Base-by-base conservation (phyloP, 139 green algal species). In the Coelastrella sp. region DNA sequence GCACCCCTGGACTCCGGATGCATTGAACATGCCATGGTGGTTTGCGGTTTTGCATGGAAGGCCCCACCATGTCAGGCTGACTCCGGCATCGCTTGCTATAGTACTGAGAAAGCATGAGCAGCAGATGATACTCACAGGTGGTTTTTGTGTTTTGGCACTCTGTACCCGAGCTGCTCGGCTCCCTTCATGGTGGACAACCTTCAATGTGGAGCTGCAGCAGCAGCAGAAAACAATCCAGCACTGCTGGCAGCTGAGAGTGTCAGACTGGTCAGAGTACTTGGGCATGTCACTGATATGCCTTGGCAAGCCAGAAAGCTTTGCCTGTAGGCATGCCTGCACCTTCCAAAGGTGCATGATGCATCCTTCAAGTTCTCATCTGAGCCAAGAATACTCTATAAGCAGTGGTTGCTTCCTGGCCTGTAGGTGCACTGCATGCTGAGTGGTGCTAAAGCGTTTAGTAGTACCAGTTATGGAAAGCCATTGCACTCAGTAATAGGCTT, bases 101-200 rank as follows among this genome's bases (percentile, higher is more conserved):
- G 35, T 5, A 49, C 35, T 49, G 35, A 49, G 35, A 49, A 49
- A 49, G 35, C 35, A 49, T 49, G 35, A 49, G 35, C 35, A 49
- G 35, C 35, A 49, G 35, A 8, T 72, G 80, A 8, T 10, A 65
- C 65, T 63, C 22, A 87, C 82, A 8, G 84, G 84, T 57, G 84
- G 84, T 15, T 88, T 88, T 49, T 81, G 84, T 81, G 84, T 80
- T 12, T 80, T 88, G 20, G 84, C 84, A n/a, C 65, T 81, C 56
- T 81, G 66, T 19, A 81, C 8, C 22, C 84, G 24, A 14, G 82
- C 19, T 49, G 84, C 68, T 4, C 84, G 22, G 68, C 49, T 60
- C 14, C 84, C 84, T 60, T 88, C 84, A 49, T 88, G 84, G 8
- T 81, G 68, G 8, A 88, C 84, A 17, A 88, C 84, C 66, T 59